Base-by-base conservation (phyloP, 2,329 filamentous ascomycete species). In the Cercospora sp. region DNA sequence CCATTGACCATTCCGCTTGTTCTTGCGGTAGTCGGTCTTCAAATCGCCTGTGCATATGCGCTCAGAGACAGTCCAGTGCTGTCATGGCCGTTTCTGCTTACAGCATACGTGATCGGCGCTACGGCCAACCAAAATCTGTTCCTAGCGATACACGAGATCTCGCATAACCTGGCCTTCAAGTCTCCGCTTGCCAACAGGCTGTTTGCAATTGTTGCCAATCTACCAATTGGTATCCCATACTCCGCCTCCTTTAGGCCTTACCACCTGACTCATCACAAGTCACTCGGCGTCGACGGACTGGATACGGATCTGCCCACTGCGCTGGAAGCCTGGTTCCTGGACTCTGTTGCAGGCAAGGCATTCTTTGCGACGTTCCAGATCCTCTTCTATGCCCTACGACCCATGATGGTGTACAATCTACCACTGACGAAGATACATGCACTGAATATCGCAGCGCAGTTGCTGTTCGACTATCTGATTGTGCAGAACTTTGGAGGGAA, bases 291-390 rank as follows among this genome's bases (percentile, higher is more conserved):
- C 61, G 92, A 97, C 76, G 95, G 95, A 66, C 88, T 99, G 53
- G 95, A 99, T 80, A 97, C 94, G 55, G 95, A 99, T 78, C 89
- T 99, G 30, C 95, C 95, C 26, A 98, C 95, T 18, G 89, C 92
- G 60, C 81, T 97, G 61, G 95, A 99, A 83, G 94, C 93, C 71
- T 82, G 97, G 78, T 91, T 99, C 79, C 90, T 99, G 76, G 92
- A 99, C 84, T 97, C 93, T 7, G 90, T 99, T 75, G 88, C 94
- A 18, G 95, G 95, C 80, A 99, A 99, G 83, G 90, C 95, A 73
- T 99, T 99, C 85, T 99, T 99, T 87, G 94, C 91, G 83, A 99
- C 95, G 74, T 99, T 97, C 84, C 95, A 99, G 82, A 97, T 99
- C 80, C 87, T 99, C 79, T 99, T 99, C 87, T 99, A 99, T 84